These are phyloP conservation scores for Lactarius vividus DNA, from an alignment of 768 basidiomycete species.

Conservation along the genomic window DNA sequence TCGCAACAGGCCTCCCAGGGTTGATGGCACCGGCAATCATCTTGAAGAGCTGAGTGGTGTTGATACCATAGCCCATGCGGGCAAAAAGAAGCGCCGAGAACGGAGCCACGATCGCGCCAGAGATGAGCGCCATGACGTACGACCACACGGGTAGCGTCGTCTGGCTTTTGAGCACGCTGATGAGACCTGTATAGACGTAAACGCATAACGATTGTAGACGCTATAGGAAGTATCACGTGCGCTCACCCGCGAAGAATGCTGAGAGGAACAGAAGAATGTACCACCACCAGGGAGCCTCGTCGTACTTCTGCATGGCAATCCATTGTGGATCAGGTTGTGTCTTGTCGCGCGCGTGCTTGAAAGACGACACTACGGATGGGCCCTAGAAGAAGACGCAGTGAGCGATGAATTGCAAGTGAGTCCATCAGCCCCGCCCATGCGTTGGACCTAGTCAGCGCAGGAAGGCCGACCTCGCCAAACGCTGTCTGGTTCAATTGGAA, in stretches of 20 bases:
- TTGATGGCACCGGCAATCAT: conserved; percentile 61
- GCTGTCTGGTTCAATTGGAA: conserved; percentile 59
- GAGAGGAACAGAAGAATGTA: conserved; percentile 48
- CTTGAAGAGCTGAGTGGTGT: conserved; percentile 61
- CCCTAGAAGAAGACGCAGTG: conserved; percentile 58
- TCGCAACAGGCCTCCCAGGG: conserved; percentile 64
- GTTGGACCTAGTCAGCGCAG: conserved; percentile 46
- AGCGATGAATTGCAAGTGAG: conserved; percentile 52
- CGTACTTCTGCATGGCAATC: conserved; percentile 57
- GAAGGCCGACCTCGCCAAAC: conserved; percentile 43
- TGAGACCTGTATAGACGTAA: conserved; percentile 10
- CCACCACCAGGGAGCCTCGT: conserved; percentile 63
- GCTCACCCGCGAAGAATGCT: conserved; percentile 54
- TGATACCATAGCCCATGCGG: conserved; percentile 60
- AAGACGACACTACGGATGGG: conserved; percentile 44
- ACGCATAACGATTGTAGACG: too few species aligned
- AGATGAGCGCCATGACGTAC: conserved; percentile 53
- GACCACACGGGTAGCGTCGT: conserved; percentile 65
- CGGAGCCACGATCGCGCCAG: conserved; percentile 46
- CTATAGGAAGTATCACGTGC: neutral
- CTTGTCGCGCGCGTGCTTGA: conserved; percentile 46
- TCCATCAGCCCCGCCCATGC: conserved; percentile 47
- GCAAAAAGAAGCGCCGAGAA: conserved; percentile 56
- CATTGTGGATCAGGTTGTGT: conserved; percentile 58
- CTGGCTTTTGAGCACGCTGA: conserved; percentile 52